Evolutionary conservation across 768 basidiomycete genomes (phyloP).

Genomic region (Suillus luteus): DNA sequence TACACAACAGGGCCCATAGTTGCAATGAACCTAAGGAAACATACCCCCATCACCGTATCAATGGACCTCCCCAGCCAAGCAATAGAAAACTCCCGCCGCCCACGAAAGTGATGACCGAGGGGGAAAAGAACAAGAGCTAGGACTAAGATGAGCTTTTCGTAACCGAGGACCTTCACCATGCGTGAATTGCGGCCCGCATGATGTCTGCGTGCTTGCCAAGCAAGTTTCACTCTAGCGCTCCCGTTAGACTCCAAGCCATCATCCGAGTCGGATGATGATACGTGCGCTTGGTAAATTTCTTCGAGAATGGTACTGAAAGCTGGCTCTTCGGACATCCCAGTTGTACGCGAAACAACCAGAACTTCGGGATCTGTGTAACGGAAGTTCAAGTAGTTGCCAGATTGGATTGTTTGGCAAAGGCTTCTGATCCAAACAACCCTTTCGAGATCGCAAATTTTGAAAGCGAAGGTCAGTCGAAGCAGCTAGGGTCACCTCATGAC

Average conservation of each 20-base stretch:
- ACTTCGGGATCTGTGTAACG: not conserved
- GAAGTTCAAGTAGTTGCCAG: not conserved
- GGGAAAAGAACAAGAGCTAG: not conserved
- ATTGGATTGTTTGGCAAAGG: slow-evolving; percentile 11
- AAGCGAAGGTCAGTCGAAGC: not conserved
- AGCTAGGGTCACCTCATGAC: not conserved
- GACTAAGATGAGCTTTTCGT: not conserved
- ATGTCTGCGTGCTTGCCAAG: not conserved
- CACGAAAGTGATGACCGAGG: not conserved
- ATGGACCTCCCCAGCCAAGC: not conserved
- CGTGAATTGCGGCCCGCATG: not conserved
- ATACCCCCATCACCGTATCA: not conserved
- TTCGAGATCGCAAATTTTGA: slow-evolving; percentile 11
- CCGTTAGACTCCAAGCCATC: not conserved
- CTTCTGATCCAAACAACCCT: slow-evolving; percentile 16
- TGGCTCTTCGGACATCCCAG: not conserved
- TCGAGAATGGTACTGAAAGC: not conserved
- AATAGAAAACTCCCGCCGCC: not conserved
- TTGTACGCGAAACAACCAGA: not conserved
- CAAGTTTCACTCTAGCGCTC: not conserved
- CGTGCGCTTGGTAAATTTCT: not conserved
- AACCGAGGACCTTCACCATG: not conserved
- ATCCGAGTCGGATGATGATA: not conserved
- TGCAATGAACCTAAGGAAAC: not conserved
- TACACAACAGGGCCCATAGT: not conserved